Evolutionary conservation across 306 rosid genomes (phyloP), one percentile per base, ranked within the genome.

Genomic region (Leucaena leucocephala): DNA sequence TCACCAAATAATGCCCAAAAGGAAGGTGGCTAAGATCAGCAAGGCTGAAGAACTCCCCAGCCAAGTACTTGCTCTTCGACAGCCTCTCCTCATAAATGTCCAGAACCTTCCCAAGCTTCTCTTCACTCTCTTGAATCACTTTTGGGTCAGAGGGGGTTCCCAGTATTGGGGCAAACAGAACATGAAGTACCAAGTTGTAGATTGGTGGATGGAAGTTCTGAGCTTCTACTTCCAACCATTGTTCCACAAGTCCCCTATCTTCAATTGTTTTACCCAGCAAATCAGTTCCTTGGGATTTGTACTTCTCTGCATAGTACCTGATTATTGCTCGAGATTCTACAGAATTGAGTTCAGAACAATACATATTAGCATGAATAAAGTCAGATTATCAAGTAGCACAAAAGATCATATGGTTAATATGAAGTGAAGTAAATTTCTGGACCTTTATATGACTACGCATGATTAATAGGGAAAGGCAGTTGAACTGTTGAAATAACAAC

Each of bases 191-290:
- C 15, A 88, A 71, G 58, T 80, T 40, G 79, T 17, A 3, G 50
- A 80, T 2, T 72, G 87, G 76, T 3, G 82, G 84, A 13, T 86
- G 84, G 59, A 82, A 88, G 76, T 64, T 84, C 0, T 80, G 76
- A 39, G 90, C 90, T 75, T 88, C 92, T 12, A 84, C 88, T 77
- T 86, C 90, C 38, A 88, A 81, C 92, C 92, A 78, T 48, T 83
- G 83, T 34, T 78, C 86, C 58, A 83, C 83, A 38, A 83, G 80
- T 15, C 80, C 80, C 42, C 83, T 78, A 15, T 83, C 86, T 77
- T 83, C 86, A 2, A 83, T 67, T 17, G 83, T 78, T 44, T 67
- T 78, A 1, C 86, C 86, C 12, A 78, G 80, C 36, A 83, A 68
- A 33, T 83, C 77, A 58, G 80, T 73, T 27, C 86, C 86, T 52